Evolutionary conservation across 164 flowering plant species (phyloP), one percentile per base, ranked within the genome.

Genomic region (Taxillus chinensis): DNA sequence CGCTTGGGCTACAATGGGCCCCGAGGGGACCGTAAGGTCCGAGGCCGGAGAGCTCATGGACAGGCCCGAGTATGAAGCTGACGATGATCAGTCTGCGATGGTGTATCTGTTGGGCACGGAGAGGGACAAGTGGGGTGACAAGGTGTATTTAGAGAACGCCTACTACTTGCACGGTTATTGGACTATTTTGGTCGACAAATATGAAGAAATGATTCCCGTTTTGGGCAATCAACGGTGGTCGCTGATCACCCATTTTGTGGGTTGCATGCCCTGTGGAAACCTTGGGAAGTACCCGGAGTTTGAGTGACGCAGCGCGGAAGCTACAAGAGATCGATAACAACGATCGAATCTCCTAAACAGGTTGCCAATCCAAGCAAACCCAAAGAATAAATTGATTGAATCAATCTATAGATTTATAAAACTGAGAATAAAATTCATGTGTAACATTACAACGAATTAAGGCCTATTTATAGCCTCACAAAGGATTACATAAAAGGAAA

Each of bases 141-240:
- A 55, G 40, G 58, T 55, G 58, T 55, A 55, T 38, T 40, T 57
- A n/a, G 61, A 58, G 37, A 39, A 64, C 45, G 75, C 73, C 0
- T 86, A 83, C 50, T 86, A 81, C 67, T 70, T 86, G 65, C 93
- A 85, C 48, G 93, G 93, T 1, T 85, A 87, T 16, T 87, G 93
- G 93, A 89, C 86, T 5, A 83, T 87, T 70, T 71, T 87, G 74
- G 93, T 87, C 5, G 93, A 87, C 70, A 66, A 65, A 27, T 87
- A 87, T 50, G 90, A 85, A 75, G 90, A 87, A 55, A 80, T 82
- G 86, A 85, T 87, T 14, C 90, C 93, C 0, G 93, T 90, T 0
- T 62, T 86, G 10, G 93, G 93, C 8, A 90, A 87, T 64, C 86
- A 87, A 16, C 68, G 93, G 13, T 87, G 93, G 93, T 90, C 90